Conservation (phyloP, 2,329 filamentous ascomycete genomes). For the Rhynchosporium agropyri region DNA sequence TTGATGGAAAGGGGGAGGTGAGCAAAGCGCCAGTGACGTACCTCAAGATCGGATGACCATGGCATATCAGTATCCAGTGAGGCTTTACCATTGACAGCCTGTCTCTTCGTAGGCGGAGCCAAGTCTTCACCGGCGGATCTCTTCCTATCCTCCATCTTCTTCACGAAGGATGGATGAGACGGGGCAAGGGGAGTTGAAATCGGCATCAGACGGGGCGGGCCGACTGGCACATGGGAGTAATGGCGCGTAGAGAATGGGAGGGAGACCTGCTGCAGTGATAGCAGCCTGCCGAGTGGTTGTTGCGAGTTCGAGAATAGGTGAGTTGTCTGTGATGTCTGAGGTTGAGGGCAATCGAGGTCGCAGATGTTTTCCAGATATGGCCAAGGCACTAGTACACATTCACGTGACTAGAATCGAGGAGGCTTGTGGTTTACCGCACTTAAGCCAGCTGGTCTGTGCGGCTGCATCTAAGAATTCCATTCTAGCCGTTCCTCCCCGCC, state of each 20-base stretch:
- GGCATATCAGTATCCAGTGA: conserved; percentile 70
- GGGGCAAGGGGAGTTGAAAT: conserved; percentile 65
- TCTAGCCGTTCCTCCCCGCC: conserved; percentile 3
- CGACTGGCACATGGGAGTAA: conserved; percentile 42
- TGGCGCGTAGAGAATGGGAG: conserved; percentile 28
- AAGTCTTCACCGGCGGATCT: conserved; percentile 86
- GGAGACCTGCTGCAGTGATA: conserved; percentile 24
- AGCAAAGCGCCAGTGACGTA: conserved; percentile 54
- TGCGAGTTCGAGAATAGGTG: conserved; percentile 19
- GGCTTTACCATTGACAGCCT: conserved; percentile 80
- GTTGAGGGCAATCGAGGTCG: conserved; percentile 19
- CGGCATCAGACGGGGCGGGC: conserved; percentile 75
- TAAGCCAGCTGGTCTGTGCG: not conserved
- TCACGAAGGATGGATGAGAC: conserved; percentile 75
- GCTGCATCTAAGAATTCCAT: not conserved
- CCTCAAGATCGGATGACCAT: conserved; percentile 72
- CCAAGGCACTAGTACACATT: conserved; percentile 15
- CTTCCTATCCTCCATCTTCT: conserved; percentile 99
- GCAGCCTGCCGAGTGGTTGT: conserved; percentile 29
- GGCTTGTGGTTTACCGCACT: too few relatives aligned
- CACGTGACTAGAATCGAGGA: not conserved
- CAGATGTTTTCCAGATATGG: conserved; percentile 13
- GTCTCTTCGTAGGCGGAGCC: conserved; percentile 87
- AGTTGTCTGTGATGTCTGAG: conserved; percentile 20
- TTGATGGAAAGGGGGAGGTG: conserved; percentile 27